phyloP scores from a whole-genome alignment of 2,329 filamentous ascomycete species.

The Beauveria varroae region DNA sequence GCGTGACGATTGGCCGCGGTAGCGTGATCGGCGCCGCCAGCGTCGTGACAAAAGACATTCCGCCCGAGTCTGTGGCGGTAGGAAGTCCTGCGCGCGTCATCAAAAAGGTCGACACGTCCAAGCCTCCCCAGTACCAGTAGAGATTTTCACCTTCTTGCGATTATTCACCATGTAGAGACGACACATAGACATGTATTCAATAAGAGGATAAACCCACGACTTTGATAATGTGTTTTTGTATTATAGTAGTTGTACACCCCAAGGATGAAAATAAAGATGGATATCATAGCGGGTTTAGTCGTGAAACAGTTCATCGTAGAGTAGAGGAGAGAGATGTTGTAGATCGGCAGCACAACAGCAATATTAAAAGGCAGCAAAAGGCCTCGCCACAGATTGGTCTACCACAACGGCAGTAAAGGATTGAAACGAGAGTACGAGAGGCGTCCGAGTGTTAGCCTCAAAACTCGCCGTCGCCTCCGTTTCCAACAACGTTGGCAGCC shows the following conservation, averaged over 20 bases:
- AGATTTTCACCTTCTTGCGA: background rate
- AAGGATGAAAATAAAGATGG: constrained; percentile 21
- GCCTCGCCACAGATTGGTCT: background rate
- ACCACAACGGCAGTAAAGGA: background rate
- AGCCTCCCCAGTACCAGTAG: constrained; percentile 6
- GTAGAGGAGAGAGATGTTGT: constrained; percentile 11
- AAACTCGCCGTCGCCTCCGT: constrained; percentile 54
- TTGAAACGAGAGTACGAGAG: background rate
- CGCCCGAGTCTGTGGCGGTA: constrained; percentile 51
- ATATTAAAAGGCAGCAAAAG: constrained; percentile 1
- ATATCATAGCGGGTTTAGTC: constrained; percentile 29
- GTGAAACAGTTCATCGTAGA: constrained; percentile 9
- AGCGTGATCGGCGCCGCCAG: constrained; percentile 70
- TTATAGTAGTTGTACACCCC: constrained; percentile 13
- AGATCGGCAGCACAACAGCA: background rate
- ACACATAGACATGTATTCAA: background rate
- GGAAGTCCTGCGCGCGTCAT: constrained; percentile 61
- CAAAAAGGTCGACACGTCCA: constrained; percentile 26
- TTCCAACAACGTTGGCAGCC: constrained; percentile 58
- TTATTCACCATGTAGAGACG: background rate
- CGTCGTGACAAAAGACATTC: constrained; percentile 70
- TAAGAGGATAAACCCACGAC: background rate
- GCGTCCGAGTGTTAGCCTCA: constrained; percentile 22
- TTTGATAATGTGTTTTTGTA: constrained; percentile 2
- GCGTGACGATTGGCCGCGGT: constrained; percentile 70